These are phyloP conservation scores for Pezicula neosporulosa DNA, from an alignment of 2,329 filamentous ascomycete genomes.

Conservation along the genomic window DNA sequence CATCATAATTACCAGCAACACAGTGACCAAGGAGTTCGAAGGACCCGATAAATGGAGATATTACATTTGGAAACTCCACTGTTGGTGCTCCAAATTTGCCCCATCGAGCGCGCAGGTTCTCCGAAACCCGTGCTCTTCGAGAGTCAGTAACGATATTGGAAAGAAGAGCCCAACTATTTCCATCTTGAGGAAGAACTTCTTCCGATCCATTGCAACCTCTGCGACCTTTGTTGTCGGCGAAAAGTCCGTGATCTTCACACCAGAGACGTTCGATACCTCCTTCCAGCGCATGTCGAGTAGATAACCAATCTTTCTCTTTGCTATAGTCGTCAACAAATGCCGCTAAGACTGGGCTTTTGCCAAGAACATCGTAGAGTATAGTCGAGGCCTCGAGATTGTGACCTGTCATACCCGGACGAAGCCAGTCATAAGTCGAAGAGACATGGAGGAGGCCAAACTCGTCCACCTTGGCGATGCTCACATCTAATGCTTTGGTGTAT, in stretches of 20 bases:
- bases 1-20: constrained; percentile 33
- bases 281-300: constrained; percentile 8
- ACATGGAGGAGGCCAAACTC: constrained; percentile 31
- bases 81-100: constrained; percentile 46
- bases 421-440: constrained; percentile 22
- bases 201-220: constrained; percentile 44
- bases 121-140: constrained; percentile 33
- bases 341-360: constrained; percentile 40
- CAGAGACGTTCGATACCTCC: constrained; percentile 18
- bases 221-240: constrained; percentile 45
- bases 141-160: constrained; percentile 22
- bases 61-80: constrained; percentile 39
- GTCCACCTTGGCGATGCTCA: constrained; percentile 40
- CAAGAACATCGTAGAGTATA: constrained; percentile 21
- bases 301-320: constrained; percentile 11
- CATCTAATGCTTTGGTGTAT: constrained; percentile 43
- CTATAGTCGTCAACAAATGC: constrained; percentile 28
- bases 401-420: constrained; percentile 25
- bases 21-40: constrained; percentile 44
- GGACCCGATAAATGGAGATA: constrained; percentile 44
- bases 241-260: constrained; percentile 39
- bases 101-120: constrained; percentile 19
- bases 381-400: constrained; percentile 28
- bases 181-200: constrained; percentile 55
- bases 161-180: constrained; percentile 51